Evolutionary conservation across 1,284 basidiomycete genomes (phyloP).

Genomic region (Cryptococcus floricola): DNA sequence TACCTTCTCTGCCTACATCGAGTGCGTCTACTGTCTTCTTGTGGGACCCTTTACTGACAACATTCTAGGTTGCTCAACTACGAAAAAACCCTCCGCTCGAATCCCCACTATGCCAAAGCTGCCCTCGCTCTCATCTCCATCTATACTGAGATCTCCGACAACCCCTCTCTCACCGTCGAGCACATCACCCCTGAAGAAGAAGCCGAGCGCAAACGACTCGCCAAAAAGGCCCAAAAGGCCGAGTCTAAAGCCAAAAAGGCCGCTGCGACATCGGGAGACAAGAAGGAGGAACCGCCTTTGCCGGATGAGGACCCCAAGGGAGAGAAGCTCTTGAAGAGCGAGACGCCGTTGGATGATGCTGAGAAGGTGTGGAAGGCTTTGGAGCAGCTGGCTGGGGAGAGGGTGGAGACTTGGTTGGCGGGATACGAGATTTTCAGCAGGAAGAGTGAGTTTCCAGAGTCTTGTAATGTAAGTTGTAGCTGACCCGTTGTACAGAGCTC

Average conservation of each 20-base stretch:
- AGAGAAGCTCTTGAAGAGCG: constrained; percentile 60
- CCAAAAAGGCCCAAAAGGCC: constrained; percentile 86
- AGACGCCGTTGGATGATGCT: constrained; percentile 73
- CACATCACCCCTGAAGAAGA: constrained; percentile 44
- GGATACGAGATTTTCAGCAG: constrained; percentile 78
- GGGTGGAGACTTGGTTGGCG: constrained; percentile 68
- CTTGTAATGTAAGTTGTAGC: neutral
- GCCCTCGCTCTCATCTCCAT: constrained; percentile 71
- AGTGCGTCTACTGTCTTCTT: constrained; percentile 54
- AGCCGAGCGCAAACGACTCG: constrained; percentile 59
- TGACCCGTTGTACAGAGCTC: constrained; percentile 57
- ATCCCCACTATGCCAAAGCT: constrained; percentile 72
- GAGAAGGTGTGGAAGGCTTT: constrained; percentile 69
- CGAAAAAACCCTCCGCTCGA: constrained; percentile 73
- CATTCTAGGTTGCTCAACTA: constrained; percentile 67
- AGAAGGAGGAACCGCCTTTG: constrained; percentile 59
- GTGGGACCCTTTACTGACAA: neutral
- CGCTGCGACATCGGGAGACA: constrained; percentile 59
- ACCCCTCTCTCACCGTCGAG: constrained; percentile 58
- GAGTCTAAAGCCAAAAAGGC: constrained; percentile 76
- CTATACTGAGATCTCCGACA: constrained; percentile 69
- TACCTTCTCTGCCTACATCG: constrained; percentile 77
- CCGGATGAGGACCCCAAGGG: constrained; percentile 82
- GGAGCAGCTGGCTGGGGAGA: constrained; percentile 54
- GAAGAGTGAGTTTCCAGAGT: constrained; percentile 56